Conservation (phyloP, 208 protist genomes). For the Trypanosoma mega region DNA sequence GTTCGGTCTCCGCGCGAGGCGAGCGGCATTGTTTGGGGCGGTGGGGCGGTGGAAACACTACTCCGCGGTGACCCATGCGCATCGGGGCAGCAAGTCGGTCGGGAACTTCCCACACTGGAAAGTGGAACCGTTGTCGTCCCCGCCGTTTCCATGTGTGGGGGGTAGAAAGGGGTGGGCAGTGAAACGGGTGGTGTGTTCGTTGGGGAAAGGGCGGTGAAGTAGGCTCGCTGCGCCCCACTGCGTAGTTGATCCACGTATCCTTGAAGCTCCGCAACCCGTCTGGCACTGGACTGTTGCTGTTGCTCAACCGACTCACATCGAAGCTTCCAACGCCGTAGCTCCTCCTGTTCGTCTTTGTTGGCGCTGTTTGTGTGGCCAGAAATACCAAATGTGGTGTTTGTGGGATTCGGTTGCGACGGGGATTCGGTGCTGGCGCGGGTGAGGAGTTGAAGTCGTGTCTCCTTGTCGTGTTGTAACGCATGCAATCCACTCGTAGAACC, state of each 20-base stretch:
- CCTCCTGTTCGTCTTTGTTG: conserved; percentile 6
- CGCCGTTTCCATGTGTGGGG: too few species aligned
- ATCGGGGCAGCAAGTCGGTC: conserved; percentile 2
- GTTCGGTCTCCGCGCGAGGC: conserved; percentile 1
- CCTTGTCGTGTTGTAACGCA: too few species aligned
- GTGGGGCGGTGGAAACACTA: conserved; percentile 5
- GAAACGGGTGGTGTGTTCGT: too few species aligned
- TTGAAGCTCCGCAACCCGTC: conserved; percentile 31
- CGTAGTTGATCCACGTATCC: conserved; percentile 35
- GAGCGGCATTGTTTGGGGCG: background rate
- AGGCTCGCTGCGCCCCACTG: conserved; percentile 21
- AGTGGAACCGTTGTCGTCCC: conserved; percentile 16
- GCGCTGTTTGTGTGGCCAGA: too few species aligned
- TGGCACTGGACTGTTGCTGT: conserved; percentile 21
- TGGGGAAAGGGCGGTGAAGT: background rate
- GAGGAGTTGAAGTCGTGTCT: too few species aligned
- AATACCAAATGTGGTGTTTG: too few species aligned
- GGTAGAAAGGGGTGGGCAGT: too few species aligned
- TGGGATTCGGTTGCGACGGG: too few species aligned
- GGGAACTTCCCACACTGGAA: conserved; percentile 16
- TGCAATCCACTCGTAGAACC: too few species aligned
- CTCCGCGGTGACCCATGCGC: background rate
- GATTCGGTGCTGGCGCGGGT: too few species aligned
- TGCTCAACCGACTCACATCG: conserved; percentile 18
- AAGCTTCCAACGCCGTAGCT: conserved; percentile 20